phyloP scores from a whole-genome alignment of 2,329 filamentous ascomycete species.

The Ceratocystis destructans region DNA sequence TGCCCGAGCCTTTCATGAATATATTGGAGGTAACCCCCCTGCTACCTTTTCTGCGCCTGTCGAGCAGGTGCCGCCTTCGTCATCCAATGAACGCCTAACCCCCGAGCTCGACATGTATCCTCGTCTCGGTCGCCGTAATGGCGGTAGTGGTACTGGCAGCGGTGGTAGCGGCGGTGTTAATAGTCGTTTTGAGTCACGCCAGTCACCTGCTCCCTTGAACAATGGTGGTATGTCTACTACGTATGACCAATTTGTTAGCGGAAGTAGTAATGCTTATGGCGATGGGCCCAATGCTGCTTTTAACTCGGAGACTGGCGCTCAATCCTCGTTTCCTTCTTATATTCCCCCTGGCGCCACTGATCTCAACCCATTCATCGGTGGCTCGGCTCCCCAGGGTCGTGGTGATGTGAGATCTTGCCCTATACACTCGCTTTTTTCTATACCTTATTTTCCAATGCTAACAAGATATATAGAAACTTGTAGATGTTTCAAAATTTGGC shows the following conservation, averaged over 20 bases:
- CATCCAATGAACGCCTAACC: background rate
- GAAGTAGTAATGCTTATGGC: background rate
- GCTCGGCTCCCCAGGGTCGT: background rate
- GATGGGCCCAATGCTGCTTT: background rate
- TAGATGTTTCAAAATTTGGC: constrained; percentile 10
- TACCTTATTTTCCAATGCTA: background rate
- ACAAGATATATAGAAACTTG: constrained; percentile 4
- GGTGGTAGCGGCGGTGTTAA: background rate
- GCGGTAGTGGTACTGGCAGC: background rate
- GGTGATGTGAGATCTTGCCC: constrained; percentile 7
- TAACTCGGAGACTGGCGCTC: background rate
- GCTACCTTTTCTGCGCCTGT: background rate
- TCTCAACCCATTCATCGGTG: background rate
- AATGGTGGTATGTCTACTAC: background rate
- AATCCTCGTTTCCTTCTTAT: background rate
- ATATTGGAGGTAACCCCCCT: background rate
- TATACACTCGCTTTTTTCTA: background rate
- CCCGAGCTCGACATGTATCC: constrained; percentile 3
- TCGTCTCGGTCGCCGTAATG: background rate
- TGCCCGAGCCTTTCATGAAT: background rate
- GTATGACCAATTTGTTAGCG: constrained; percentile 6
- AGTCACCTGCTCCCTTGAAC: constrained; percentile 5
- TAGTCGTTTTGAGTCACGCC: background rate
- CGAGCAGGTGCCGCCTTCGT: background rate
- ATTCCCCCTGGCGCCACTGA: background rate